phyloP scores from a whole-genome alignment of 305 asterid genomes.

The Vinca major region DNA sequence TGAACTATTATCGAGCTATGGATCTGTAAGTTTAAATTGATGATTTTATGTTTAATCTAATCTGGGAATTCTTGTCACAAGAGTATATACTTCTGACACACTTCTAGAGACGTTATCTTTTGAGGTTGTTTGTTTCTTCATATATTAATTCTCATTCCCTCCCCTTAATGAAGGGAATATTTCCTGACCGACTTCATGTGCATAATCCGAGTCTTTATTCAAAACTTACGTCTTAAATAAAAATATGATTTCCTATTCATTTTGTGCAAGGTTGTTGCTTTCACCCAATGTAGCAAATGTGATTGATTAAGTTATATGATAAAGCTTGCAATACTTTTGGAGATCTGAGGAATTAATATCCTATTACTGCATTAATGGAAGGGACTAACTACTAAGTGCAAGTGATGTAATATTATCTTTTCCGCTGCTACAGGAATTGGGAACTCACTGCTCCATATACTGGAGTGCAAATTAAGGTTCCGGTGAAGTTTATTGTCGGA shows the following conservation, averaged over 20 bases:
- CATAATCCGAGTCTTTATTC: not conserved
- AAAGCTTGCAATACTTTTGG: not conserved
- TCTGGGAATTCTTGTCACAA: not conserved
- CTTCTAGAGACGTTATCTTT: no score
- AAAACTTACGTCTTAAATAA: no score
- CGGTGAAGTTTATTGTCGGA: slow-evolving; percentile 75
- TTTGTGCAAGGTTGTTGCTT: not conserved
- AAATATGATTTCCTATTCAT: not conserved
- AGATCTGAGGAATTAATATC: not conserved
- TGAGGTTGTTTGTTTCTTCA: no score
- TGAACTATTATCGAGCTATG: slow-evolving; percentile 75
- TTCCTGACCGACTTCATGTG: no score
- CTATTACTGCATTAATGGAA: not conserved
- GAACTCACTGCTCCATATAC: slow-evolving; percentile 69
- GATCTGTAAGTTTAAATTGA: slow-evolving; percentile 45
- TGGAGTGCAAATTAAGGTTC: slow-evolving; percentile 61
- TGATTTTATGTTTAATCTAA: not conserved
- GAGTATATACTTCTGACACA: not conserved
- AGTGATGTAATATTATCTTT: not conserved
- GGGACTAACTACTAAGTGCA: not conserved
- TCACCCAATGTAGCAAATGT: not conserved
- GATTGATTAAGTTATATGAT: not conserved
- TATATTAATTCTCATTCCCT: not conserved
- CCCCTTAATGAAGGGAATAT: not conserved
- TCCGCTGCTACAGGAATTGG: slow-evolving; percentile 50